Base-by-base conservation (phyloP, 2,329 filamentous ascomycete genomes). In the Colletotrichum filicis region DNA sequence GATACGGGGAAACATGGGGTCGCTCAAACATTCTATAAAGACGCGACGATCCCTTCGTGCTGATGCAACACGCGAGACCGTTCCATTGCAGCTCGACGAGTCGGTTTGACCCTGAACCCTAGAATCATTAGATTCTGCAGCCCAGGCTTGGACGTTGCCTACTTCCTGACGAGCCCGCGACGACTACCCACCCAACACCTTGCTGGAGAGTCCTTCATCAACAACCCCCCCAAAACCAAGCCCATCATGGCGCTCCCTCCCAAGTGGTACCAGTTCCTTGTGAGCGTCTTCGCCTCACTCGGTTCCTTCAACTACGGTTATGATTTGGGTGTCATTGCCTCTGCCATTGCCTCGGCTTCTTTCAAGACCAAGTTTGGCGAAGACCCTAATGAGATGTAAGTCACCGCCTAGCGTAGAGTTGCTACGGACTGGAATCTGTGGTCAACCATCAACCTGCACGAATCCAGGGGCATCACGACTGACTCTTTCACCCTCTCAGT, bases 241-340 rank as follows among this genome's bases (percentile, higher is more conserved):
- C 56, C 63, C 72, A 77, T n/a, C 75, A 86, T 85, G 83, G 80
- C 81, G 76, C 81, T 86, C 75, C 82, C 84, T 61, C 84, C 84
- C 57, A 85, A 85, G 76, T 83, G 79, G 80, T 86, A 86, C 70
- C 80, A 89, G 81, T 88, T 88, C 76, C 84, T 89, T 63, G 85
- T 88, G 46, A 84, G 85, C 77, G 82, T 88, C 35, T 90, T 90
- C 78, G 88, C 88, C 75, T 89, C 88, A 26, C 81, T 90, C 55
- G 88, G 88, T 56, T 89, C 87, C 5, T 82, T 89, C 60, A 83
- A 88, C 37, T 90, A 82, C 76, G 88, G 88, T 62, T 90, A 90
- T 77, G 88, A 90, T 77, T 81, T 90, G 12, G 87, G 87, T 77
- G 85, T 88, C 53, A 87, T 88, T 68, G 86, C 86, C 61, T 83